A percentile compares a stretch with the other conserved stretches of the same genome.
Evolutionary conservation across 352 stramenopile genomes (phyloP).

Genomic region (Phytophthora kernoviae): DNA sequence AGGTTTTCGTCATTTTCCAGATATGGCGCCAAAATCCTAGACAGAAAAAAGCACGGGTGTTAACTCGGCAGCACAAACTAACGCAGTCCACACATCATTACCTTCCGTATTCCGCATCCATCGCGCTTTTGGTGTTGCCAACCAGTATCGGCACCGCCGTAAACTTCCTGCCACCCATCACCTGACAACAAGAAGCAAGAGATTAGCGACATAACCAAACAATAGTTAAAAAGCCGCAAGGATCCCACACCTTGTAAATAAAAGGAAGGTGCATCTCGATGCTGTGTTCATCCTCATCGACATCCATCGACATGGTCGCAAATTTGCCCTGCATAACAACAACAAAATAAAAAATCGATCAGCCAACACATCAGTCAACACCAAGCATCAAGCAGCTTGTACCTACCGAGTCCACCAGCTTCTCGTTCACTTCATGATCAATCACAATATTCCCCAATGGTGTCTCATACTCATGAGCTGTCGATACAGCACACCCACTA

Average conservation of each 20-base stretch:
- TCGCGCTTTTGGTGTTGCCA: conserved; percentile 87
- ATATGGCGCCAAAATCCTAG: conserved; percentile 90
- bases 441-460: conserved; percentile 94
- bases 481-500: conserved; percentile 85
- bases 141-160: conserved; percentile 96
- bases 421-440: conserved; percentile 89
- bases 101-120: conserved; percentile 89
- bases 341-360: conserved; percentile 6
- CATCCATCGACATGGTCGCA: conserved; percentile 74
- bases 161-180: conserved; percentile 80
- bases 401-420: conserved; percentile 84
- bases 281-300: conserved; percentile 96
- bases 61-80: conserved; percentile 1
- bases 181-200: conserved; percentile 26
- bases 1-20: conserved; percentile 93
- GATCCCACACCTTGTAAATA: conserved; percentile 78
- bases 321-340: conserved; percentile 63
- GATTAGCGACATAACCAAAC: not conserved
- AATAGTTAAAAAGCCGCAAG: not conserved
- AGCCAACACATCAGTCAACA: not conserved
- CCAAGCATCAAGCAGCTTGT: not conserved
- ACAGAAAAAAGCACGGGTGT: not conserved
- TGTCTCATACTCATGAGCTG: conserved; percentile 91
- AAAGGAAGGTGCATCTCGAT: conserved; percentile 98
- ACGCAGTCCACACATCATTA: conserved; percentile 22